Evolutionary conservation across 1,284 basidiomycete genomes (phyloP), one percentile per base, ranked within the genome.

Genomic region (Tilletia walkeri): DNA sequence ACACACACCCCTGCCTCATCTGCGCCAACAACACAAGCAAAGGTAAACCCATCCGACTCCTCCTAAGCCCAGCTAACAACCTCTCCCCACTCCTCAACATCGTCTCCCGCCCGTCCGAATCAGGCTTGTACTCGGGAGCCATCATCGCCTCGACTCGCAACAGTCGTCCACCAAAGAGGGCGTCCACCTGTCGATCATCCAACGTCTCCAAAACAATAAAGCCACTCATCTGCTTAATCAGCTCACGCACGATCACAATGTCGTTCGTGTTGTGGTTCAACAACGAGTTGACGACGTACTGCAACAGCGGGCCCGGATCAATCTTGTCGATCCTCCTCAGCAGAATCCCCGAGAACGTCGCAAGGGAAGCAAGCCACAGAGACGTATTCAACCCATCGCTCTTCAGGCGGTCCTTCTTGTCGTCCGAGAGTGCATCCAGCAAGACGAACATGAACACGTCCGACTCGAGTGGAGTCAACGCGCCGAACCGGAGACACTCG

Each of bases 191-290:
- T 0, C 89, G 87, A 74, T 96, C 92, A 0, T 93, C 92, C 59
- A 98, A 86, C 82, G 82, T 81, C 65, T 76, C 78, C n/a, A 82
- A 66, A 20, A 80, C 80, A 71, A 97, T 92, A 73, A 97, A 93
- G 4, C 92, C 94, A 3, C 93, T 91, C 93, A 98, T 97, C 82
- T 94, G 93, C 86, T 90, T 91, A 70, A 99, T 92, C 67, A 99
- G 86, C 81, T 97, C 94, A 59, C 92, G 89, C 30, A 99, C 86
- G 47, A 99, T 92, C 45, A 95, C 88, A 61, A 99, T 89, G 79
- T 98, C 96, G 20, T 92, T 91, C 0, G 91, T 89, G 81, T 94
- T 90, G 59, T 80, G 76, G 34, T 74, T 72, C 61, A 80, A 73
- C 66, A 99, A 87, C 80, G 95, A 94, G 83, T 97, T 93, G 61